phyloP scores from a whole-genome alignment of 768 basidiomycete genomes.

The Phylloporus arenicola region DNA sequence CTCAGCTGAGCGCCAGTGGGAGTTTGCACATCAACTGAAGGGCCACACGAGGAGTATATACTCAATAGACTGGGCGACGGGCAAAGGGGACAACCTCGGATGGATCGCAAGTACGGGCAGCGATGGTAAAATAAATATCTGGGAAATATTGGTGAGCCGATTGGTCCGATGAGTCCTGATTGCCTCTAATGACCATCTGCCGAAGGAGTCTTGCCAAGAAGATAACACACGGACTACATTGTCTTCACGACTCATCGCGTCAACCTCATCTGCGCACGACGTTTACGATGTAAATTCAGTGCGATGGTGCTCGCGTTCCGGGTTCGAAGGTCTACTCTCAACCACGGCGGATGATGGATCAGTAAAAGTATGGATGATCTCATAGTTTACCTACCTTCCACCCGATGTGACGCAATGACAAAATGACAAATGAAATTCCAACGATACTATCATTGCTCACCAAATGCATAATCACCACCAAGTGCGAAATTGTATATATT shows the following conservation, averaged over 20 bases:
- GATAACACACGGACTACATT: conserved; percentile 21
- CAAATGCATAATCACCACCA: too few relatives aligned
- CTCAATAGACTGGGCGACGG: conserved; percentile 65
- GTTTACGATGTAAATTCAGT: conserved; percentile 83
- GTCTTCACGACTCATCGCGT: conserved; percentile 47
- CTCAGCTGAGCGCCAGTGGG: conserved; percentile 55
- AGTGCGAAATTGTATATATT: too few relatives aligned
- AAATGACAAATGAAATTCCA: neutral
- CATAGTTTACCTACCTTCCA: neutral
- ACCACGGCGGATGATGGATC: conserved; percentile 84
- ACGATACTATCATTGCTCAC: too few relatives aligned
- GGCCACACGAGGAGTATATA: conserved; percentile 77
- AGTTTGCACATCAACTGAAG: conserved; percentile 51
- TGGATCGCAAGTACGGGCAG: conserved; percentile 83
- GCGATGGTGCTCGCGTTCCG: conserved; percentile 71
- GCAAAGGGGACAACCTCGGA: conserved; percentile 49
- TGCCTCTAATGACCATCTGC: neutral
- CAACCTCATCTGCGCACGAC: conserved; percentile 63
- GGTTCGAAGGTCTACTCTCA: conserved; percentile 62
- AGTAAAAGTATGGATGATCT: conserved; percentile 69
- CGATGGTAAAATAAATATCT: conserved; percentile 79
- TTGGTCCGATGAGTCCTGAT: neutral
- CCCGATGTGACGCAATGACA: neutral
- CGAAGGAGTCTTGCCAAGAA: conserved; percentile 16
- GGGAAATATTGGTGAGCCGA: conserved; percentile 60